Evolutionary conservation across 495 filamentous ascomycete species (phyloP).

Genomic region (Penicillium pulvis): DNA sequence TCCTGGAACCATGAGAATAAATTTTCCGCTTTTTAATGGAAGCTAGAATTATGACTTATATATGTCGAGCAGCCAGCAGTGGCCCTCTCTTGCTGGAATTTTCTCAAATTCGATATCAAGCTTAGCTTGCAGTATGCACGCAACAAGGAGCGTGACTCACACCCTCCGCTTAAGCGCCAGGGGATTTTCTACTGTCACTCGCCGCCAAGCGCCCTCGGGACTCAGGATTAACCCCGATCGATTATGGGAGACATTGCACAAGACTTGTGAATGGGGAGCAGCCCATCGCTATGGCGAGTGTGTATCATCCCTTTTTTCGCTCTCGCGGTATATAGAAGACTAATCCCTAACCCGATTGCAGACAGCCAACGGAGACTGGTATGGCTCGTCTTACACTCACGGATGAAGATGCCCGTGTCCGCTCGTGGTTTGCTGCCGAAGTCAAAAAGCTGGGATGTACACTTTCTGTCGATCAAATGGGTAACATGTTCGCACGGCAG

Average conservation of each 20-base stretch:
- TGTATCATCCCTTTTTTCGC: not conserved
- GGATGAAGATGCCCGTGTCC: conserved; percentile 65
- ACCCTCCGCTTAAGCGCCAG: not conserved
- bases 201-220: conserved; percentile 20
- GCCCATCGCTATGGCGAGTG: conserved; percentile 38
- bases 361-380: conserved; percentile 47
- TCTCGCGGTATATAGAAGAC: not conserved
- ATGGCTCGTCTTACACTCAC: conserved; percentile 66
- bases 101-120: no score
- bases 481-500: conserved; percentile 71
- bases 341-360: conserved; percentile 8
- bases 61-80: no score
- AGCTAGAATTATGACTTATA: no score
- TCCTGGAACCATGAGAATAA: no score
- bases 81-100: no score
- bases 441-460: conserved; percentile 62
- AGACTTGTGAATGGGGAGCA: conserved; percentile 38
- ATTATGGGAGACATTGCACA: conserved; percentile 37
- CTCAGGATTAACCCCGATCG: conserved; percentile 37
- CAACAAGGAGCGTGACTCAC: no score
- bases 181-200: conserved; percentile 19
- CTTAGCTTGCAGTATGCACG: no score
- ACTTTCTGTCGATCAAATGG: conserved; percentile 62
- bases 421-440: conserved; percentile 70
- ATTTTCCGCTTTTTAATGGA: no score